These are phyloP conservation scores for Neurospora sp. DNA, from an alignment of 495 filamentous ascomycete genomes.

Conservation along the genomic window DNA sequence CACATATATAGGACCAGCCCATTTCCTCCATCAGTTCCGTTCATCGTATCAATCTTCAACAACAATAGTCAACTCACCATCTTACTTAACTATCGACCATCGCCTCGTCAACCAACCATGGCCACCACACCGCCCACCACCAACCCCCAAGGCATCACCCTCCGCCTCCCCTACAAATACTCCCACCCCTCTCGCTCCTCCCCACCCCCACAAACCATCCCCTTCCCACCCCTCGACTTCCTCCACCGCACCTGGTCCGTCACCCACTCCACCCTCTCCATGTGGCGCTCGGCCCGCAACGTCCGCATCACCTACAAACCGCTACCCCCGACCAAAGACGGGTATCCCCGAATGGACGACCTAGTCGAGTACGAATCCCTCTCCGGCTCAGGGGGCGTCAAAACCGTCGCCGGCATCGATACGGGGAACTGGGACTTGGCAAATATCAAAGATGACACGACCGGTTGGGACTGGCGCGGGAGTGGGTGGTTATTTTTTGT, in stretches of 20 bases:
- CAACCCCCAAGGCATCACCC: constrained; percentile 3
- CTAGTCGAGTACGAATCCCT: constrained; percentile 52
- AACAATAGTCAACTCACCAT: neutral
- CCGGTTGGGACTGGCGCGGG: constrained; percentile 61
- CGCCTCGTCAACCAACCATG: neutral
- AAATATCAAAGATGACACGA: constrained; percentile 12
- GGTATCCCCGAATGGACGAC: constrained; percentile 47
- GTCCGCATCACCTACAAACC: constrained; percentile 62
- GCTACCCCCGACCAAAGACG: constrained; percentile 23
- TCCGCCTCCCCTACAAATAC: constrained; percentile 39
- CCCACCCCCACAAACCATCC: constrained; percentile 20
- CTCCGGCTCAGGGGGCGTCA: constrained; percentile 35
- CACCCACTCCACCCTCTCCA: constrained; percentile 63
- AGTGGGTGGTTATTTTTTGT: constrained; percentile 57
- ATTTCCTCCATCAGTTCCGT: neutral
- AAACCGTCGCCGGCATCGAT: constrained; percentile 54
- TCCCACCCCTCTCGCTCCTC: neutral
- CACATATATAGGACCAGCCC: neutral
- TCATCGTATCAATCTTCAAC: neutral
- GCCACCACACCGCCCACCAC: constrained; percentile 5
- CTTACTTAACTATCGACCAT: neutral
- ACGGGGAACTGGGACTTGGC: constrained; percentile 31
- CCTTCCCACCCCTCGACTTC: constrained; percentile 46
- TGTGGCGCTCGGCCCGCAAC: constrained; percentile 64
- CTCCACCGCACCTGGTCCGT: constrained; percentile 64